Evolutionary conservation across 495 filamentous ascomycete genomes (phyloP).

Genomic region (Letharia lupina): DNA sequence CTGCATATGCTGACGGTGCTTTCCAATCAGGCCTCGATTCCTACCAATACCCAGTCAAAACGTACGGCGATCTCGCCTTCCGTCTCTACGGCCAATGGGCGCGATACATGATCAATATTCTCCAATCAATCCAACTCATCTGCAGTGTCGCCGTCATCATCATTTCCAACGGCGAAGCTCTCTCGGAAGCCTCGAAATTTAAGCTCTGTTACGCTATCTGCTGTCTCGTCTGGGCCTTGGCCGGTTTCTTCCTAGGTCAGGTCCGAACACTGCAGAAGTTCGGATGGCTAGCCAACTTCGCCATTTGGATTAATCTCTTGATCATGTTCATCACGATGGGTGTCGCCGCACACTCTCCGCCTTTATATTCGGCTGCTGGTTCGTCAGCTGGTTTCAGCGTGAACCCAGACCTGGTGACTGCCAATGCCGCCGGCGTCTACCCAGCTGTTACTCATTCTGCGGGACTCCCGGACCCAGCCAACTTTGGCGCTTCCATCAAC

Average conservation of each 20-base stretch:
- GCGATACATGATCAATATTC: conserved; percentile 50
- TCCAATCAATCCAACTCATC: conserved; percentile 45
- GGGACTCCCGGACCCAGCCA: conserved; percentile 14
- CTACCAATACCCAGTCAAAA: conserved; percentile 43
- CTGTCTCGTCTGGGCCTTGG: conserved; percentile 33
- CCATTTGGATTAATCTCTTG: conserved; percentile 48
- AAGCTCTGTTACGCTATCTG: conserved; percentile 34
- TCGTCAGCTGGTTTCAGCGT: conserved; percentile 29
- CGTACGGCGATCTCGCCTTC: conserved; percentile 52
- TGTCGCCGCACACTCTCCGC: conserved; percentile 36
- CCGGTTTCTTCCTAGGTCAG: conserved; percentile 35
- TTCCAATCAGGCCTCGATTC: conserved; percentile 23
- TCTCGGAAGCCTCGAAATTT: conserved; percentile 48
- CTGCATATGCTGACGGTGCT: not conserved
- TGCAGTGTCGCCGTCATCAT: conserved; percentile 46
- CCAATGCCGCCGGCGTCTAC: conserved; percentile 10
- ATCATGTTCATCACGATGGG: conserved; percentile 43
- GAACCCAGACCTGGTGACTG: conserved; percentile 14
- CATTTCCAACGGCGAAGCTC: conserved; percentile 46
- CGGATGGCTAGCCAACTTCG: conserved; percentile 51
- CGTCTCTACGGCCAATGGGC: conserved; percentile 45
- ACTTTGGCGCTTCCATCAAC: conserved; percentile 33
- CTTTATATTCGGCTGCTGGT: conserved; percentile 36
- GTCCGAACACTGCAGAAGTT: conserved; percentile 47
- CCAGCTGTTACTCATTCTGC: conserved; percentile 13